Conservation (phyloP, 2,329 filamentous ascomycete genomes). For the Diaporthe australafricana region DNA sequence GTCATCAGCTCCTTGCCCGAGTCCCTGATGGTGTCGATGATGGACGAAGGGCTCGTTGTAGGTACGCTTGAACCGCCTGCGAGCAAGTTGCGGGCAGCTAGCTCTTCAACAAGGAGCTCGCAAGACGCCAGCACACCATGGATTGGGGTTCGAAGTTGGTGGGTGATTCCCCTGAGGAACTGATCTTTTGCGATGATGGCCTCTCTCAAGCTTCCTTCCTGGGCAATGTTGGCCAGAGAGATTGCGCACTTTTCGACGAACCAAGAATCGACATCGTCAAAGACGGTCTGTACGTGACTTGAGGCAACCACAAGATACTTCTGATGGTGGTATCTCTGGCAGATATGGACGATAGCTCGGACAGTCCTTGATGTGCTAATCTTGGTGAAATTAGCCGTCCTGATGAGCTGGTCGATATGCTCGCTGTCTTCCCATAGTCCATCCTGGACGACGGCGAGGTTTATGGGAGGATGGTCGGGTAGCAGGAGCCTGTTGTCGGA, state of each 20-base stretch:
- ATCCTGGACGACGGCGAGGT: conserved; percentile 46
- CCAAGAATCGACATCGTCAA: conserved; percentile 60
- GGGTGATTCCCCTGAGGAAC: conserved; percentile 58
- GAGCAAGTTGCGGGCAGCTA: conserved; percentile 43
- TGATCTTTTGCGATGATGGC: conserved; percentile 56
- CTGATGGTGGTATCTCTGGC: conserved; percentile 46
- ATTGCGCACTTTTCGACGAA: conserved; percentile 55
- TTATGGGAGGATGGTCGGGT: conserved; percentile 40
- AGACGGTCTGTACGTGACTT: conserved; percentile 55
- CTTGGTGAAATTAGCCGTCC: conserved; percentile 47
- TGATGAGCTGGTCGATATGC: conserved; percentile 52
- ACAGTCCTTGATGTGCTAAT: conserved; percentile 40
- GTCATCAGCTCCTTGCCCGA: conserved; percentile 56
- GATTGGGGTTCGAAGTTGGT: conserved; percentile 60
- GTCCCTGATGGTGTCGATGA: conserved; percentile 49
- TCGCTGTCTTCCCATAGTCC: conserved; percentile 58
- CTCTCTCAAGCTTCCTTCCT: conserved; percentile 52
- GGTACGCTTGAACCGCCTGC: not conserved
- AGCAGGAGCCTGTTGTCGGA: conserved; percentile 14
- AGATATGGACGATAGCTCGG: conserved; percentile 51
- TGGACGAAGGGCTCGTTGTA: conserved; percentile 38
- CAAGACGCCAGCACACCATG: conserved; percentile 56
- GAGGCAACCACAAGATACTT: conserved; percentile 53
- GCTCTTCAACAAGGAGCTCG: conserved; percentile 55
- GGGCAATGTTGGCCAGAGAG: conserved; percentile 52